Evolutionary conservation across 1,284 basidiomycete genomes (phyloP), one percentile per base, ranked within the genome.

Genomic region (Melampsora larici-populina): DNA sequence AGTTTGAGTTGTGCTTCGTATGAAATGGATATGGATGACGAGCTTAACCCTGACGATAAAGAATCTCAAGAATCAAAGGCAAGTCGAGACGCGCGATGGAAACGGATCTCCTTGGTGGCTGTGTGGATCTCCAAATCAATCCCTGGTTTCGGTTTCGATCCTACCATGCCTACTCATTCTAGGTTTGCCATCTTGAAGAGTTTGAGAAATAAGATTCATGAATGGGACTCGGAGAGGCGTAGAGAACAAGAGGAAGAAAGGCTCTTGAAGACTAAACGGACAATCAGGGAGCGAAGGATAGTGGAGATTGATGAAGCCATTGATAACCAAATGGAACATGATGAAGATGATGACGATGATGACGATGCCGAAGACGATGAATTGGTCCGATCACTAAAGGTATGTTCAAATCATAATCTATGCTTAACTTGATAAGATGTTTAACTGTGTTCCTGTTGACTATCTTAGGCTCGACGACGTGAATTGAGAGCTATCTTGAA

Each of bases 311-410:
- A 87, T 64, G 81, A 80, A 48, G 76, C 79, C 8, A 79, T 79
- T 24, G 81, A 81, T 49, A 66, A 79, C 8, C 78, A 79, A 33
- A 29, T 48, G 51, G 70, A 73, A 33, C 63, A 74, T 13, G 73
- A 71, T 46, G 67, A 67, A 2, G 87, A 87, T 9, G 86, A 87
- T 65, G 85, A 85, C n/a, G 87, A 88, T 13, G 87, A 88, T 55
- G 88, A 82, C 65, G 84, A 89, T 74, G 88, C 88, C 63, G 85
- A 87, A 58, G 92, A 93, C 82, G 87, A 88, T 11, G 89, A 90
- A 67, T 89, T 93, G 81, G 88, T 93, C 46, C 89, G 87, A 80
- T 90, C 87, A 7, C 87, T 95, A 70, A 92, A 92, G 88, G 92
- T 91, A 81, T 79, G 83, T 81, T 8, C 49, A 33, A 49, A 36